Evolutionary conservation across 495 filamentous ascomycete species (phyloP).

Genomic region (Lichenothelia convexa): DNA sequence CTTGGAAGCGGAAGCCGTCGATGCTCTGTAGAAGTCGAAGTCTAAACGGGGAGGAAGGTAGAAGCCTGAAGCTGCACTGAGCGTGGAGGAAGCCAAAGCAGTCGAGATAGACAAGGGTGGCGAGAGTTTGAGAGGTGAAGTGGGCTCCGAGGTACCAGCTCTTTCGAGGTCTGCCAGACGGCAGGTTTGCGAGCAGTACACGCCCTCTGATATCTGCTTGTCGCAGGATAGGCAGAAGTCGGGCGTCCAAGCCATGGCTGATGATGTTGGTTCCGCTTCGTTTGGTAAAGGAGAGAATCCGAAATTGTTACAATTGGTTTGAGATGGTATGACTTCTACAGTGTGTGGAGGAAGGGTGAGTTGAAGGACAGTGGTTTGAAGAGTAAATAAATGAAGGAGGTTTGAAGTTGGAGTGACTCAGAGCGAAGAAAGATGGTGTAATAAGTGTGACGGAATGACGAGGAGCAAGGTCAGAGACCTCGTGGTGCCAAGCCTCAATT

Average conservation of each 20-base stretch:
- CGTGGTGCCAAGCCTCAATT: no score
- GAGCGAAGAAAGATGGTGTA: no score
- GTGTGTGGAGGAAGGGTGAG: no score
- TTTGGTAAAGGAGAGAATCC: no score
- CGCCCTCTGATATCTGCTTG: conserved; percentile 54
- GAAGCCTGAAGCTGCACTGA: conserved; percentile 26
- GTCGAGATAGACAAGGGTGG: conserved; percentile 8
- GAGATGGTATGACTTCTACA: no score
- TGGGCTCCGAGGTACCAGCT: conserved; percentile 17
- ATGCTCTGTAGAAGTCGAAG: conserved; percentile 32
- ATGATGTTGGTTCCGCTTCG: no score
- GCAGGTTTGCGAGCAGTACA: conserved; percentile 90
- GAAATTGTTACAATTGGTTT: no score
- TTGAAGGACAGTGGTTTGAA: no score
- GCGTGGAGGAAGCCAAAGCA: conserved; percentile 1
- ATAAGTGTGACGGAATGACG: no score
- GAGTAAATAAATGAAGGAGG: no score
- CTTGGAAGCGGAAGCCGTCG: conserved; percentile 7
- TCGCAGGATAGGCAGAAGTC: conserved; percentile 95
- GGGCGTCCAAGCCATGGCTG: conserved; percentile 63
- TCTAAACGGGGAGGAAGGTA: conserved; percentile 54
- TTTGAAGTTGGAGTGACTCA: no score
- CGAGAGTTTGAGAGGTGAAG: conserved; percentile 7
- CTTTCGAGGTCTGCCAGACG: conserved; percentile 73
- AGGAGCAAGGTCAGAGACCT: no score